These are phyloP conservation scores for Eustoma russellianum DNA, from an alignment of 257 asterid species.

Conservation along the genomic window DNA sequence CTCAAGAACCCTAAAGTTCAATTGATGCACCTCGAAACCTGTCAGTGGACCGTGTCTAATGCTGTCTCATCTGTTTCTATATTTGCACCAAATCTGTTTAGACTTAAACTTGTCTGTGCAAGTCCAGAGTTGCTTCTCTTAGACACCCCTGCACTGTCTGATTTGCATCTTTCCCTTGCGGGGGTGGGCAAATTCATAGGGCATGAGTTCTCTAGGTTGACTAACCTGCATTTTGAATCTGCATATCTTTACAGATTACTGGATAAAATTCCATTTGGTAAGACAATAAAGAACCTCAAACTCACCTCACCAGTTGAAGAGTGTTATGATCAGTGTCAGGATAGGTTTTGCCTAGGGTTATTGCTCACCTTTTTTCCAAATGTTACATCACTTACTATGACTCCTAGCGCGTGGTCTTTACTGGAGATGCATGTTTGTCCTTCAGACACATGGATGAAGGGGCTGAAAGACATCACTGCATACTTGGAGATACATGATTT, in stretches of 20 bases:
- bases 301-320: conserved; percentile 21
- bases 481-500: conserved; percentile 51
- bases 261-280: conserved; percentile 36
- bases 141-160: conserved; percentile 43
- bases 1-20: conserved; percentile 63
- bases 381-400: conserved; percentile 44
- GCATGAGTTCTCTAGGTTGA: conserved; percentile 33
- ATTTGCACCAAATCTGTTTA: conserved; percentile 43
- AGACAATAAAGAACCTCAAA: conserved; percentile 32
- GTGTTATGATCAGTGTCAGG: no score
- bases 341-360: conserved; percentile 34
- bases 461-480: conserved; percentile 46
- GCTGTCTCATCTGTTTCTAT: conserved; percentile 54
- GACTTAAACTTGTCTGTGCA: conserved; percentile 51
- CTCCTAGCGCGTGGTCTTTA: conserved; percentile 54
- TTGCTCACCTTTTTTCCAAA: conserved; percentile 42
- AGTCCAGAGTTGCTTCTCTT: conserved; percentile 45
- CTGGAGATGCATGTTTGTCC: conserved; percentile 25
- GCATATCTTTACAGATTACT: conserved; percentile 34
- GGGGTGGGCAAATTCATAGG: conserved; percentile 36
- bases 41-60: conserved; percentile 54
- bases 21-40: conserved; percentile 45
- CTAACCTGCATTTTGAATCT: conserved; percentile 54
- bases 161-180: conserved; percentile 43
- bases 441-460: conserved; percentile 32